These are phyloP conservation scores for Ampelomyces quisqualis DNA, from an alignment of 2,329 filamentous ascomycete genomes.

Conservation along the genomic window DNA sequence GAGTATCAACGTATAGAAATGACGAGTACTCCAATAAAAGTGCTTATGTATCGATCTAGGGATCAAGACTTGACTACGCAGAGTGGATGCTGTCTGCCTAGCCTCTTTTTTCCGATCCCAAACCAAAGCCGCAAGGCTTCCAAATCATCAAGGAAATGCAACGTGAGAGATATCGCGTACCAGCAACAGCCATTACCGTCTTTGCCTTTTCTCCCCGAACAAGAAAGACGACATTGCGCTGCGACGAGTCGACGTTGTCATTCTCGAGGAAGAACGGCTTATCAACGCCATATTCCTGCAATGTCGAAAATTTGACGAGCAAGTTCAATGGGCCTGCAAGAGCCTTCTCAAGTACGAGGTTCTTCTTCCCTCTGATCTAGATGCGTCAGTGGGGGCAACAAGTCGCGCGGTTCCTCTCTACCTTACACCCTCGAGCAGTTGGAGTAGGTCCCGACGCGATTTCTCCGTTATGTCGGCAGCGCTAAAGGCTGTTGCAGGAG, in stretches of 20 bases:
- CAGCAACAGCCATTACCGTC: constrained; percentile 82
- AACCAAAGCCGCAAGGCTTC: constrained; percentile 4
- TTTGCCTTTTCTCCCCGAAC: constrained; percentile 85
- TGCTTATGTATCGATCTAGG: constrained; percentile 49
- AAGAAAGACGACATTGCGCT: constrained; percentile 93
- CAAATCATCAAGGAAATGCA: constrained; percentile 2
- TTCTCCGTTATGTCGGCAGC: constrained; percentile 75
- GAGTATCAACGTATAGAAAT: constrained; percentile 25
- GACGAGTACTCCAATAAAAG: constrained; percentile 31
- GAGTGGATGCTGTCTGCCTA: constrained; percentile 56
- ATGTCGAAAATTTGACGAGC: constrained; percentile 90
- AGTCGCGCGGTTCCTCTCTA: constrained; percentile 40
- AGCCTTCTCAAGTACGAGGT: constrained; percentile 87
- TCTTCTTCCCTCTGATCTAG: constrained; percentile 98
- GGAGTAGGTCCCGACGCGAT: constrained; percentile 83
- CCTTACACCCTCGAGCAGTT: constrained; percentile 93
- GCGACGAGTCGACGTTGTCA: constrained; percentile 88
- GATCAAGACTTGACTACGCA: constrained; percentile 58
- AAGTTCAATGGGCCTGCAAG: constrained; percentile 86
- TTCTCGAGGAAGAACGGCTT: constrained; percentile 98
- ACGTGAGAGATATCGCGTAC: constrained; percentile 54
- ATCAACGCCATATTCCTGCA: constrained; percentile 97
- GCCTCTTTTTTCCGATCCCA: constrained; percentile 62
- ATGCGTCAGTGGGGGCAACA: constrained; percentile 36
- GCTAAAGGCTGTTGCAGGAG: constrained; percentile 69